phyloP scores from a whole-genome alignment of 2,329 filamentous ascomycete genomes.

The Fusarium odoratissimum region DNA sequence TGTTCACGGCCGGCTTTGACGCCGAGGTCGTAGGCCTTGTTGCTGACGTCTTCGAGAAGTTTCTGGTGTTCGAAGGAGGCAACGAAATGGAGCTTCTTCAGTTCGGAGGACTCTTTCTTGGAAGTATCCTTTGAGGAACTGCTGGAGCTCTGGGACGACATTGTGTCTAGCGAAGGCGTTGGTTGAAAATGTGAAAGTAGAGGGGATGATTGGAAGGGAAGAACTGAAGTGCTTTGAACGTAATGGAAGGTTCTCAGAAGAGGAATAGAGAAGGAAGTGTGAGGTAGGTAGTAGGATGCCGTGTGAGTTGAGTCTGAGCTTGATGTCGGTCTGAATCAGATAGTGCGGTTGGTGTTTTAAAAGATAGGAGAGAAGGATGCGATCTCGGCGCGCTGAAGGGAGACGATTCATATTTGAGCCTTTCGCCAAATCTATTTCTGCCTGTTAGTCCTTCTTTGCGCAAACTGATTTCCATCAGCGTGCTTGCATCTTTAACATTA shows the following conservation, averaged over 20 bases:
- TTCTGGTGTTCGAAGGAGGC: neutral
- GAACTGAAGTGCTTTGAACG: no score
- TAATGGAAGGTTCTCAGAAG: no score
- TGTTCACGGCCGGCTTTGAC: neutral
- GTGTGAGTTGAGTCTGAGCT: accelerated
- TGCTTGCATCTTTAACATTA: accelerated
- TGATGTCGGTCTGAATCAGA: neutral
- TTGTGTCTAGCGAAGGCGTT: accelerated
- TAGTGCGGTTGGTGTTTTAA: accelerated
- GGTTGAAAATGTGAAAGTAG: no score
- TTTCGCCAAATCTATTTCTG: neutral
- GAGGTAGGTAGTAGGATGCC: neutral
- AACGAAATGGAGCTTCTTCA: neutral
- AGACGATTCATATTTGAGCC: neutral
- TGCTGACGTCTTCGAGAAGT: neutral
- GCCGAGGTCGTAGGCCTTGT: neutral
- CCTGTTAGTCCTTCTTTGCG: accelerated
- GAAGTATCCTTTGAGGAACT: neutral
- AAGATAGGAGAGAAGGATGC: accelerated
- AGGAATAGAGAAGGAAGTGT: accelerated
- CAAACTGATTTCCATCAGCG: neutral
- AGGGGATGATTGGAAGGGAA: no score
- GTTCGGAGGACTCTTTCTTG: accelerated
- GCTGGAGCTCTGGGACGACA: neutral
- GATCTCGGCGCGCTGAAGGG: accelerated